A percentile compares a stretch with the other conserved stretches of the same genome.
These are phyloP conservation scores for Blastobotrys arbuscula DNA, from an alignment of 1,139 yeast genomes.

Conservation along the genomic window DNA sequence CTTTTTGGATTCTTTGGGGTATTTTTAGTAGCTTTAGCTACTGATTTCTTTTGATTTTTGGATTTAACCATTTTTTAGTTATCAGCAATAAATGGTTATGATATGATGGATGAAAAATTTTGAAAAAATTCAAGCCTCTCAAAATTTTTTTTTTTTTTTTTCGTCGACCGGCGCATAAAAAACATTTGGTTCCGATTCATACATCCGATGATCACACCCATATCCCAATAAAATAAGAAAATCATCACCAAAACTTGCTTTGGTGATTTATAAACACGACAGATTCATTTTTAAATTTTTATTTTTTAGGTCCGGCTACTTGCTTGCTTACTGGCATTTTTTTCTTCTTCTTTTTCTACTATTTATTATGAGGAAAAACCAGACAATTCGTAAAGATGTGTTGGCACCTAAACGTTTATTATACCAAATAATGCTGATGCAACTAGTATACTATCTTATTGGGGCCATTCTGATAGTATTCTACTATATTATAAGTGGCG, in stretches of 20 bases:
- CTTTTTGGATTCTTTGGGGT: background rate
- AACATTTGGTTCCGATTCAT: no score
- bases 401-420: slow-evolving; percentile 37
- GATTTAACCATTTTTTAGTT: background rate
- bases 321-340: no score
- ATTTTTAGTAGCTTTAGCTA: background rate
- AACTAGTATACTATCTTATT: slow-evolving; percentile 34
- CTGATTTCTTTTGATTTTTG: background rate
- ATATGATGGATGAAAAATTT: background rate
- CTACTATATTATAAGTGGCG: slow-evolving; percentile 35
- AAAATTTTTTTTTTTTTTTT: background rate
- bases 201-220: no score
- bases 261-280: background rate
- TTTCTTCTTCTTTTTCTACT: no score
- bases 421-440: slow-evolving; percentile 36
- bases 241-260: background rate
- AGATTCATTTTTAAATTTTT: no score
- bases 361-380: slow-evolving; percentile 7
- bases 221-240: no score
- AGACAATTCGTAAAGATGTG: slow-evolving; percentile 20
- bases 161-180: background rate
- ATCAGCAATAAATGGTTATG: background rate
- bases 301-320: no score
- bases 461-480: slow-evolving; percentile 35
- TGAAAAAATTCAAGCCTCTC: background rate